phyloP scores from a whole-genome alignment of 139 green algal genomes.

The Picochlorum sp. region DNA sequence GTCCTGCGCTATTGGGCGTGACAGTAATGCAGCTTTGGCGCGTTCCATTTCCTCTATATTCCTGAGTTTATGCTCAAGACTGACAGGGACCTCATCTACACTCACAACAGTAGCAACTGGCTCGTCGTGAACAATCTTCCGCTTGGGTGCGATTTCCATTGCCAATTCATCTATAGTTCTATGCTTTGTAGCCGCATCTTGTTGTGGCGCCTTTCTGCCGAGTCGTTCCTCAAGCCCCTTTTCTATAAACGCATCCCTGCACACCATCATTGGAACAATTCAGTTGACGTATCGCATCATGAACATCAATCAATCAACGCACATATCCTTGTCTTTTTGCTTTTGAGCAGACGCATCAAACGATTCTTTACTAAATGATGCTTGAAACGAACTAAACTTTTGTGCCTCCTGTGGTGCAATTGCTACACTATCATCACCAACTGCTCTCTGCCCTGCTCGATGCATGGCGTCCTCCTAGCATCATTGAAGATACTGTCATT shows the following conservation, averaged over 20 bases:
- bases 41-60: conserved; percentile 82
- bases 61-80: conserved; percentile 55
- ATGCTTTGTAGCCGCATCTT: conserved; percentile 26
- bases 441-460: too few species aligned
- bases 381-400: neutral
- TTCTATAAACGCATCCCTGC: conserved; percentile 57
- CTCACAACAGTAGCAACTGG: conserved; percentile 48
- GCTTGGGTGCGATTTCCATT: conserved; percentile 11
- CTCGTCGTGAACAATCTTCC: conserved; percentile 17
- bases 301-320: neutral
- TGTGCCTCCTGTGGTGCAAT: neutral
- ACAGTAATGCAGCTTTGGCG: conserved; percentile 61
- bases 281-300: neutral
- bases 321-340: neutral
- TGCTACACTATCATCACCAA: neutral
- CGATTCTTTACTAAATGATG: neutral
- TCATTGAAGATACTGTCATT: too few species aligned
- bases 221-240: conserved; percentile 55
- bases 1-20: neutral
- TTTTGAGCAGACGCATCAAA: neutral
- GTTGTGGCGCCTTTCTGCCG: conserved; percentile 25
- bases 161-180: conserved; percentile 10
- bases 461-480: too few species aligned
- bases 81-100: conserved; percentile 69
- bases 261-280: neutral